Conservation (phyloP, 345 rosid species). For the Hypericum androsaemum region DNA sequence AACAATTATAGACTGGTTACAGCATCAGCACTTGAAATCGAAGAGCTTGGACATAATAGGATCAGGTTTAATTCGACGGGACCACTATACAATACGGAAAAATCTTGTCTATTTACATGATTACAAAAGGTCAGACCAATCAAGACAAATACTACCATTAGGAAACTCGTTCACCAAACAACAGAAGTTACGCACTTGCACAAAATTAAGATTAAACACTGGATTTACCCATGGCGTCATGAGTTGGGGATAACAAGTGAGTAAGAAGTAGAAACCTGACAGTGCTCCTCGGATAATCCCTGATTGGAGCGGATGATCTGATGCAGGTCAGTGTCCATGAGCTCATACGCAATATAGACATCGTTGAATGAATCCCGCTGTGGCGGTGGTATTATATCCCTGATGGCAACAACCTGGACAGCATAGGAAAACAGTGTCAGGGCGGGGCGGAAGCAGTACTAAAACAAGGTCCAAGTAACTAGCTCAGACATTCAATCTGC, state of each 20-base stretch:
- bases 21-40: too few species aligned
- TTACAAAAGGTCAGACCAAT: too few species aligned
- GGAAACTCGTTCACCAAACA: too few species aligned
- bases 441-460: neutral
- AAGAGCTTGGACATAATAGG: too few species aligned
- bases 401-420: slow-evolving; percentile 75
- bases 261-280: slow-evolving; percentile 42
- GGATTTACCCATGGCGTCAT: too few species aligned
- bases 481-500: neutral
- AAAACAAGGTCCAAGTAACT: neutral
- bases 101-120: too few species aligned
- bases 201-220: too few species aligned
- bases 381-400: slow-evolving; percentile 79
- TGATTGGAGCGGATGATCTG: slow-evolving; percentile 55
- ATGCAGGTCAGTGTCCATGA: slow-evolving; percentile 67
- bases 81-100: too few species aligned
- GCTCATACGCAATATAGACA: slow-evolving; percentile 80
- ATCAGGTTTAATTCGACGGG: too few species aligned
- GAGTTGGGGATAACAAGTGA: neutral
- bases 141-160: too few species aligned
- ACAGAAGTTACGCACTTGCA: too few species aligned
- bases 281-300: slow-evolving; percentile 51
- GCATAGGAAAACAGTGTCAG: slow-evolving; percentile 10
- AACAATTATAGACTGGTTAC: too few species aligned
- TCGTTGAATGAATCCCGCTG: slow-evolving; percentile 57